Evolutionary conservation across 129 eudicot species (phyloP).

Genomic region (Lonicera japonica): DNA sequence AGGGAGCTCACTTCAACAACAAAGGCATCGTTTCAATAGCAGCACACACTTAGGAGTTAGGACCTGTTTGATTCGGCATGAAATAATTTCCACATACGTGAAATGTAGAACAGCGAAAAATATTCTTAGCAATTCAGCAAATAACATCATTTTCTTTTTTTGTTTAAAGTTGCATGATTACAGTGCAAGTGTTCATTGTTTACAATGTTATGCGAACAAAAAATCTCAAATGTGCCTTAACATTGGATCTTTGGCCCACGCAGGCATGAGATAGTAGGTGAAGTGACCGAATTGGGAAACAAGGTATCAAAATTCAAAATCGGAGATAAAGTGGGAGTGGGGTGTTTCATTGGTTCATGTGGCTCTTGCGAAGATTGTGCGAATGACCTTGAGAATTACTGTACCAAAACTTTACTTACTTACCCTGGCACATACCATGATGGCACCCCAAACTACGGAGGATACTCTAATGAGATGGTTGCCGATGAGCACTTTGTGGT

Average conservation of each 20-base stretch:
- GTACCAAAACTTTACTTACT: conserved; percentile 7
- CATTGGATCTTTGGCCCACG: background rate
- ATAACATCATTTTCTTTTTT: too few relatives aligned
- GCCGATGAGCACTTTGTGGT: conserved; percentile 8
- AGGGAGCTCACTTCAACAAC: too few relatives aligned
- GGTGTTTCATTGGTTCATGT: conserved; percentile 35
- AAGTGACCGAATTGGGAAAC: conserved; percentile 40
- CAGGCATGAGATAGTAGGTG: conserved; percentile 51
- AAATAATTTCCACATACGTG: too few relatives aligned
- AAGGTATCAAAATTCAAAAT: conserved; percentile 31
- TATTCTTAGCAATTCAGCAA: too few relatives aligned
- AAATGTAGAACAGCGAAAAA: too few relatives aligned
- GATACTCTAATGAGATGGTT: conserved; percentile 14
- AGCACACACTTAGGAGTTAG: too few relatives aligned
- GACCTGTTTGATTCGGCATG: too few relatives aligned
- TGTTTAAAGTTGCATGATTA: too few relatives aligned
- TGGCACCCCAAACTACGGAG: conserved; percentile 14
- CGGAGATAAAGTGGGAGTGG: conserved; percentile 45
- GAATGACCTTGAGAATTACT: conserved; percentile 34
- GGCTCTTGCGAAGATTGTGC: conserved; percentile 28
- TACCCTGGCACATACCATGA: conserved; percentile 5
- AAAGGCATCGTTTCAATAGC: too few relatives aligned
- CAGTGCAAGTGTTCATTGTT: too few relatives aligned
- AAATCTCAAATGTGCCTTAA: too few relatives aligned
- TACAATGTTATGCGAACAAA: too few relatives aligned